These are phyloP conservation scores for Ogataea wickerhamii DNA, from an alignment of 805 yeast genomes.

Conservation along the genomic window DNA sequence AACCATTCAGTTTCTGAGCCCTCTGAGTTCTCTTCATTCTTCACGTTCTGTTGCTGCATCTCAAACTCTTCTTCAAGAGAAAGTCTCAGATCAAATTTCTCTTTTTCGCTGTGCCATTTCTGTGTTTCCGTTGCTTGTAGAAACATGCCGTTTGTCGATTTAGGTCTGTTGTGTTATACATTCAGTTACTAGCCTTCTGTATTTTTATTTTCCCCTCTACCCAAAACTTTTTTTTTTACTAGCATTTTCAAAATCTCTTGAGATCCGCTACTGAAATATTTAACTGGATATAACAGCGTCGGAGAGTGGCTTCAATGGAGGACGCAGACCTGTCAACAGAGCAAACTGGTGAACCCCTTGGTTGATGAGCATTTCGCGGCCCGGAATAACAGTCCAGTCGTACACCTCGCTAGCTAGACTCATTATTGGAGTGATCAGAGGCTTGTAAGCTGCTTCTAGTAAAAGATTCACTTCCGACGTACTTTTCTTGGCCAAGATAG, in stretches of 20 bases:
- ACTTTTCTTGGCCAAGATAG: constrained; percentile 43
- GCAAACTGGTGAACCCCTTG: constrained; percentile 90
- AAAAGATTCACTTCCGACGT: constrained; percentile 48
- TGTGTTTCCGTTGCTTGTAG: constrained; percentile 4
- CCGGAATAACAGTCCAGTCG: constrained; percentile 83
- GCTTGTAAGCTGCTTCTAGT: constrained; percentile 94
- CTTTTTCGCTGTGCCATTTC: constrained; percentile 1
- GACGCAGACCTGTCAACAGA: constrained; percentile 64
- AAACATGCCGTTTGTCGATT: too few relatives aligned
- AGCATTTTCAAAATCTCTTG: background rate
- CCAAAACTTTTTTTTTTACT: too few relatives aligned
- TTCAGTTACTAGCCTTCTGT: too few relatives aligned
- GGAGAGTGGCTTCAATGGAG: constrained; percentile 61
- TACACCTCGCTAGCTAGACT: constrained; percentile 56
- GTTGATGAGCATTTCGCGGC: constrained; percentile 86
- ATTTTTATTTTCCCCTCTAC: constrained; percentile 3
- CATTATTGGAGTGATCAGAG: constrained; percentile 84
- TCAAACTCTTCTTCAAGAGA: constrained; percentile 9
- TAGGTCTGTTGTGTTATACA: too few relatives aligned
- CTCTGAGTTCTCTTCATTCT: background rate
- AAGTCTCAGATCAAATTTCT: constrained; percentile 1
- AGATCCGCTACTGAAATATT: too few relatives aligned
- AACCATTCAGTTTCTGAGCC: constrained; percentile 13
- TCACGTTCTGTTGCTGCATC: background rate
- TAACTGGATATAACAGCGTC: constrained; percentile 47